Evolutionary conservation across 2,329 filamentous ascomycete species (phyloP), one percentile per base, ranked within the genome.

Genomic region (Arthrobotrys conoides): DNA sequence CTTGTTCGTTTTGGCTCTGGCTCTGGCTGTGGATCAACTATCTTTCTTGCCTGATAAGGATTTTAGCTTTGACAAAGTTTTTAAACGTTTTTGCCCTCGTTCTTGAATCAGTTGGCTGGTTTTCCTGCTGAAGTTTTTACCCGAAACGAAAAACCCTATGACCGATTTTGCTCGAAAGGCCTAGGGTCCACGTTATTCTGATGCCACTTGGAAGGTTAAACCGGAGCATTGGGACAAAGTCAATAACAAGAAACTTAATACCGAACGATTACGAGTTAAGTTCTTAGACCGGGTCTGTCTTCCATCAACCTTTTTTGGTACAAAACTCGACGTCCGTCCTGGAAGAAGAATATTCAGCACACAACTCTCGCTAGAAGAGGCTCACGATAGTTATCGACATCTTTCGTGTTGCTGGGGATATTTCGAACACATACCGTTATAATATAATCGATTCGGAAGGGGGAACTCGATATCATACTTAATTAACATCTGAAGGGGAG

Each of bases 81-180:
- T 30, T 6, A 30, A 30, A 30, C 27, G 27, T 30, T 76, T 55
- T 76, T 55, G 27, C 33, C 51, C 51, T n/a, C 44, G 38, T 77
- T 65, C 73, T 61, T 77, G 59, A 67, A 71, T 77, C 75, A 72
- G 75, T 71, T 65, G 75, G 75, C 75, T 59, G 75, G 75, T 57
- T n/a, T n/a, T 71, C 75, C 75, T 69, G 33, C 75, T 78, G 75
- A 78, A 78, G 63, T 49, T 69, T 72, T 69, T 72, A 72, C 57
- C 63, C 61, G 67, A 68, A 77, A 46, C 44, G 44, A 46, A 46
- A 46, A 46, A 71, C 61, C 46, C 51, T 61, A 36, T 55, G 18
- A 59, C 44, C 64, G 57, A 49, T 59, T 46, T 59, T 68, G 14
- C 24, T 57, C 53, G 30, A 41, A 5, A 3, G 27, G n/a, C n/a